A percentile compares a stretch with the other conserved stretches of the same genome.
phyloP scores from a whole-genome alignment of 768 basidiomycete genomes.

The Boletus speciosus region DNA sequence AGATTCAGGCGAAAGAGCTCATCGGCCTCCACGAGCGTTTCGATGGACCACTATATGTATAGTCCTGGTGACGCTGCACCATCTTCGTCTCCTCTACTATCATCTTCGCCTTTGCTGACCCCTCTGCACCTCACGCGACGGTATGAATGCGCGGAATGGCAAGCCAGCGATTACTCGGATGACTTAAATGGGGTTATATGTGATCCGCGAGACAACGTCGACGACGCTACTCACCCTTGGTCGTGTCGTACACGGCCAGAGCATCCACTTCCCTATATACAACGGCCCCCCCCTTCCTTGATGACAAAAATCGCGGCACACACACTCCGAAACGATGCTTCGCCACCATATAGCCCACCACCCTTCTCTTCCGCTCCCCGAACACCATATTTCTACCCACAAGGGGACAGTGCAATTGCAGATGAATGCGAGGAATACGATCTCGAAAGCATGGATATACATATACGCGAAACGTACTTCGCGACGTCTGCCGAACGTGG shows the following conservation, averaged over 20 bases:
- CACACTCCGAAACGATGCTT: not conserved
- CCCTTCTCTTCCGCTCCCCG: not conserved
- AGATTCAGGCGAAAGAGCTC: constrained; percentile 24
- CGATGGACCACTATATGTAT: not conserved
- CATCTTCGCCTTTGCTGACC: constrained; percentile 21
- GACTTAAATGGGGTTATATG: not conserved
- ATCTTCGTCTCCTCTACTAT: constrained; percentile 15
- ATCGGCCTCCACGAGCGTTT: constrained; percentile 10
- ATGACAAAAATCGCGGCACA: constrained; percentile 14
- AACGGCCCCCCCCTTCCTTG: constrained; percentile 17
- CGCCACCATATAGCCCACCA: not conserved
- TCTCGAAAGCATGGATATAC: constrained; percentile 33
- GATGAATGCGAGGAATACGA: constrained; percentile 29
- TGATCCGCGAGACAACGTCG: not conserved
- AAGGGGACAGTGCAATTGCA: constrained; percentile 14
- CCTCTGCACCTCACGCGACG: constrained; percentile 10
- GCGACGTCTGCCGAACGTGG: constrained; percentile 57
- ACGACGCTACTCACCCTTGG: constrained; percentile 1
- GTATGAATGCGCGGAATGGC: constrained; percentile 5
- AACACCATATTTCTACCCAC: constrained; percentile 2
- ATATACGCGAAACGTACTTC: constrained; percentile 49
- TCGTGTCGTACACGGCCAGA: not conserved
- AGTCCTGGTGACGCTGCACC: constrained; percentile 1
- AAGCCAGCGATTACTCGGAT: not conserved
- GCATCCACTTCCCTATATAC: not conserved